These are phyloP conservation scores for Panicum hallii DNA, from an alignment of 202 grass and related monocot genomes.

Conservation along the genomic window DNA sequence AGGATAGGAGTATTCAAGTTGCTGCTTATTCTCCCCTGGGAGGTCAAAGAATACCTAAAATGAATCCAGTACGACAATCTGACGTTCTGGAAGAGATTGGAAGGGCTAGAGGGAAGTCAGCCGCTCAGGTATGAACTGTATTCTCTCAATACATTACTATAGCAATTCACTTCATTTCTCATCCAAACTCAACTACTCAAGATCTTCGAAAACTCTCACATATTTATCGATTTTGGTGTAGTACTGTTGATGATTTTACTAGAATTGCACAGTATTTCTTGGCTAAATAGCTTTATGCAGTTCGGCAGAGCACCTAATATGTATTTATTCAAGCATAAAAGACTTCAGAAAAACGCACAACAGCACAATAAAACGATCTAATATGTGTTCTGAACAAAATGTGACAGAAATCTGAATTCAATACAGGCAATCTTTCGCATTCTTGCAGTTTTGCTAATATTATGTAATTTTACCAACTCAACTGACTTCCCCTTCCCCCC, in stretches of 20 bases:
- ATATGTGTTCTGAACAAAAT: neutral
- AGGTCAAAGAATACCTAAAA: conserved; percentile 39
- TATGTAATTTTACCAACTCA: neutral
- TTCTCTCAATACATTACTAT: neutral
- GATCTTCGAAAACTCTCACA: neutral
- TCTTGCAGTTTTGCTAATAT: neutral
- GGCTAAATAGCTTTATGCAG: neutral
- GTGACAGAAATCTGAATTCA: neutral
- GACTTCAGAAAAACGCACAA: neutral
- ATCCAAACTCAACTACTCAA: neutral
- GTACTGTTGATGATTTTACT: neutral
- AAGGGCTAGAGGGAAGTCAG: conserved; percentile 53
- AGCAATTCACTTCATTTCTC: neutral
- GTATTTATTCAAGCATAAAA: neutral
- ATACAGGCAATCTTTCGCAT: neutral
- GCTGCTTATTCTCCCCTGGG: conserved; percentile 62
- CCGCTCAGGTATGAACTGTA: conserved; percentile 55
- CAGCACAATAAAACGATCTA: neutral
- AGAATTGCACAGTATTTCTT: neutral
- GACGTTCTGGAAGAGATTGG: conserved; percentile 59
- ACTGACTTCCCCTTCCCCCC: neutral
- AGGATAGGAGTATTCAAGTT: conserved; percentile 52
- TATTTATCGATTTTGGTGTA: neutral
- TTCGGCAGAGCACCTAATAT: neutral
- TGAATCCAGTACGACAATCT: conserved; percentile 52